phyloP scores from a whole-genome alignment of 2,329 filamentous ascomycete species.

The Penicillium sumatraense region DNA sequence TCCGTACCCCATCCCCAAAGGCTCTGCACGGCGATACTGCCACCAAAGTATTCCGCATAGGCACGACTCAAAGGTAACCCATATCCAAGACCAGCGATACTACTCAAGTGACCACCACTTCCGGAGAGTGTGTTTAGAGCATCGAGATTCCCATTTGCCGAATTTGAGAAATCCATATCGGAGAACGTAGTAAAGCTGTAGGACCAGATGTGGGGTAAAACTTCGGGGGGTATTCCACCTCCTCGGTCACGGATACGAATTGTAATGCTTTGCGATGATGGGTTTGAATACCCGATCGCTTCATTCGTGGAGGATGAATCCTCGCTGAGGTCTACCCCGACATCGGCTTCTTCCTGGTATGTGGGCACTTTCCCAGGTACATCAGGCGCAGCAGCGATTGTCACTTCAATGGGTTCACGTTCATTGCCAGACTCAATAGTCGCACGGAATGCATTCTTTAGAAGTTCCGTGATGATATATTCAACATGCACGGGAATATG shows the following conservation, averaged over 20 bases:
- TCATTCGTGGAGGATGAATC: slow-evolving; percentile 38
- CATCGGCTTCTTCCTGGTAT: slow-evolving; percentile 33
- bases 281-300: slow-evolving; percentile 36
- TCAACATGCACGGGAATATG: slow-evolving; percentile 96
- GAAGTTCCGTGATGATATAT: slow-evolving; percentile 93
- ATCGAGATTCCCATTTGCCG: slow-evolving; percentile 62
- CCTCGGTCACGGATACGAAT: slow-evolving; percentile 96
- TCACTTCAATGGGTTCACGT: slow-evolving; percentile 84
- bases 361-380: slow-evolving; percentile 42
- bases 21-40: slow-evolving; percentile 92
- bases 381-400: slow-evolving; percentile 75
- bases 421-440: slow-evolving; percentile 84
- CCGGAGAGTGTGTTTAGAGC: slow-evolving; percentile 77
- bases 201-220: slow-evolving; percentile 88
- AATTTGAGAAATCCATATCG: slow-evolving; percentile 60
- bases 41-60: slow-evolving; percentile 98
- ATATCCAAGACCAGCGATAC: slow-evolving; percentile 91
- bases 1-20: slow-evolving; percentile 88
- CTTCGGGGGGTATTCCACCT: slow-evolving; percentile 84
- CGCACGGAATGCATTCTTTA: slow-evolving; percentile 96
- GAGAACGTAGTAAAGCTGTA: slow-evolving; percentile 97
- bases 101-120: slow-evolving; percentile 73
- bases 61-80: slow-evolving; percentile 87
- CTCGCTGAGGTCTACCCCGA: slow-evolving; percentile 34
- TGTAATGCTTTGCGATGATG: slow-evolving; percentile 77